A percentile compares a stretch with the other conserved stretches of the same genome.
phyloP scores from a whole-genome alignment of 441 rosid species.

The Mallotus japonicus region DNA sequence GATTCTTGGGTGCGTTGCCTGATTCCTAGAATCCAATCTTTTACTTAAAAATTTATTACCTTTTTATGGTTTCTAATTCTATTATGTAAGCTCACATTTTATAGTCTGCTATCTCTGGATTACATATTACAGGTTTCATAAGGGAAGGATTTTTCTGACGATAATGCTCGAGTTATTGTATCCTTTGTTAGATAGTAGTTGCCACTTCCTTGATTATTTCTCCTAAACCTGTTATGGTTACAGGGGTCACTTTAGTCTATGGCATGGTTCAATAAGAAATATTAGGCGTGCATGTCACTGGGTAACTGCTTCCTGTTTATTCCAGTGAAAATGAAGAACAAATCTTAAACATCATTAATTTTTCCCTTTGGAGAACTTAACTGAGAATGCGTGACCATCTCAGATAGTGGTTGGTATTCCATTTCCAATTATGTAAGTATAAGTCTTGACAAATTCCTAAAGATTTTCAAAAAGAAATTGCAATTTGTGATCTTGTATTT shows the following conservation, averaged over 20 bases:
- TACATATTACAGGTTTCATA: conserved; percentile 80
- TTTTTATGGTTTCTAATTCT: neutral
- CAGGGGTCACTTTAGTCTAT: conserved; percentile 15
- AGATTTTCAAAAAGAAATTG: conserved; percentile 1
- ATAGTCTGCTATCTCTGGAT: neutral
- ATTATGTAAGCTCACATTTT: neutral
- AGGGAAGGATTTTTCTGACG: conserved; percentile 96
- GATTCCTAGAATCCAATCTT: too few species aligned
- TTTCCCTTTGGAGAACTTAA: conserved; percentile 11
- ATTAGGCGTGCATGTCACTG: neutral
- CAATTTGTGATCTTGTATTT: conserved; percentile 9
- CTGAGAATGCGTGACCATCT: conserved; percentile 49
- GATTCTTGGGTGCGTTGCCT: too few species aligned
- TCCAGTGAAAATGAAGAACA: conserved; percentile 1
- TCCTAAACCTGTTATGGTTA: neutral
- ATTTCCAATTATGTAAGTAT: conserved; percentile 86
- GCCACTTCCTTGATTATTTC: conserved; percentile 13
- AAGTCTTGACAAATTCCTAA: conserved; percentile 13
- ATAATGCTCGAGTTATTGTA: conserved; percentile 97
- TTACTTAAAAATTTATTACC: neutral
- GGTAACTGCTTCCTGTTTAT: conserved; percentile 5
- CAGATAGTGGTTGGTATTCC: conserved; percentile 98
- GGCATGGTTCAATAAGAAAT: neutral
- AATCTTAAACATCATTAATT: conserved; percentile 7
- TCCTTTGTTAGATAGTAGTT: conserved; percentile 47